phyloP scores from a whole-genome alignment of 2,329 filamentous ascomycete species.

The Cephalotrichum gorgonifer region DNA sequence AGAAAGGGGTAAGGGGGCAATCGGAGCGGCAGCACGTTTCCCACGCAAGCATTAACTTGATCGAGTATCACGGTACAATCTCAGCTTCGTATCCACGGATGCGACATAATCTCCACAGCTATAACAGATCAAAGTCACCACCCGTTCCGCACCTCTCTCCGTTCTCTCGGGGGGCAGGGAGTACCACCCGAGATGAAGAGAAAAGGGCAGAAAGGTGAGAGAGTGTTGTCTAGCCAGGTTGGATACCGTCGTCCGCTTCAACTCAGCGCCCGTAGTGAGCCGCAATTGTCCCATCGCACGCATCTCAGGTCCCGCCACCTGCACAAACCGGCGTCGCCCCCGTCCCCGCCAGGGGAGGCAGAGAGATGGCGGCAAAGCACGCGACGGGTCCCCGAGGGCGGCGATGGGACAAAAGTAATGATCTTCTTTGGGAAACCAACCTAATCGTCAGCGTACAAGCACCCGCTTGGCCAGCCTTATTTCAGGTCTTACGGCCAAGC shows the following conservation, averaged over 20 bases:
- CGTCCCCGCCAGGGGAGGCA: neutral
- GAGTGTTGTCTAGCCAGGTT: slow-evolving; percentile 26
- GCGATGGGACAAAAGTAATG: neutral
- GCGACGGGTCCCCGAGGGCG: neutral
- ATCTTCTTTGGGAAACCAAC: slow-evolving; percentile 5
- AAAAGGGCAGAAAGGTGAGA: slow-evolving; percentile 4
- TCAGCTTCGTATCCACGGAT: slow-evolving; percentile 62
- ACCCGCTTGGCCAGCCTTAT: neutral
- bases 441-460: slow-evolving; percentile 2
- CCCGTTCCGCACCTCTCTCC: slow-evolving; percentile 6
- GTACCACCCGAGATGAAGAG: slow-evolving; percentile 3
- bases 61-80: slow-evolving; percentile 95
- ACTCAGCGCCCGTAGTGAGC: slow-evolving; percentile 84
- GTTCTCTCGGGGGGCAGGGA: neutral
- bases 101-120: slow-evolving; percentile 24
- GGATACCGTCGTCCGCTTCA: slow-evolving; percentile 37
- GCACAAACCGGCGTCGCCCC: neutral
- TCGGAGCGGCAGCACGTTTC: slow-evolving; percentile 89
- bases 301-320: neutral
- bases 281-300: slow-evolving; percentile 31
- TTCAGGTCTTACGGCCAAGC: neutral
- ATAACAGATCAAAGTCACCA: slow-evolving; percentile 8
- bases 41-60: slow-evolving; percentile 99
- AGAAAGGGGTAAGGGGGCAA: slow-evolving; percentile 19
- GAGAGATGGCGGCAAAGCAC: neutral